Conservation (phyloP, 169 alveolate genomes). For the Eimeria mitis region DNA sequence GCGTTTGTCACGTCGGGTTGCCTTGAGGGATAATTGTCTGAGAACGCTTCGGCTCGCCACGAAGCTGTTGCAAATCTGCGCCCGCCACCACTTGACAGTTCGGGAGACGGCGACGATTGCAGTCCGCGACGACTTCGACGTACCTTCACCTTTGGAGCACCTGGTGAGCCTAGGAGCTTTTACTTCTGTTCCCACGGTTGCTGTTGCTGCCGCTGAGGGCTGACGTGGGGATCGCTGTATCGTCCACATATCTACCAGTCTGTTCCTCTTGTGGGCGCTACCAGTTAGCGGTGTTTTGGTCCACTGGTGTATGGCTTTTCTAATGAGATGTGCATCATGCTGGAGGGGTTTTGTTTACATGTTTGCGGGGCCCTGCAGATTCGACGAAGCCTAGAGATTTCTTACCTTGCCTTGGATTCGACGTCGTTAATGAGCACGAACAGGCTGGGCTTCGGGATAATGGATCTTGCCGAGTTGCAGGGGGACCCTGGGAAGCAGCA, state of each 20-base stretch:
- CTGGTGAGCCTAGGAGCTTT: conserved; percentile 53
- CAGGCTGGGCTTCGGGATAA: conserved; percentile 79
- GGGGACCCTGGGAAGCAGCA: conserved; percentile 50
- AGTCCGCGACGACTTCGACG: conserved; percentile 91
- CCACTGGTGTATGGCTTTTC: neutral
- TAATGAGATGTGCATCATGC: neutral
- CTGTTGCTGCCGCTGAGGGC: neutral
- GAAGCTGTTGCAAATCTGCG: conserved; percentile 91
- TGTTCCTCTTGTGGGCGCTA: neutral
- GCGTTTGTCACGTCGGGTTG: conserved; percentile 88
- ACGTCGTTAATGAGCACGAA: conserved; percentile 80
- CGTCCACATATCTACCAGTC: neutral
- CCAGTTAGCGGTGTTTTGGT: neutral
- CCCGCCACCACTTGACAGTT: conserved; percentile 91
- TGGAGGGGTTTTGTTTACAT: neutral
- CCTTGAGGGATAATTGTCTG: conserved; percentile 92
- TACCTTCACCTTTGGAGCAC: conserved; percentile 92
- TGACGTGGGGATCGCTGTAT: too few species aligned
- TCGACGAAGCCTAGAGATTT: conserved; percentile 74
- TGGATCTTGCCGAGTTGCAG: conserved; percentile 81
- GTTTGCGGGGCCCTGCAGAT: conserved; percentile 35
- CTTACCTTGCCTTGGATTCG: conserved; percentile 78
- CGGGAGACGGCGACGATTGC: conserved; percentile 93
- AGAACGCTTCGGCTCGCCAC: conserved; percentile 94
- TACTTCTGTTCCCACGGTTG: neutral